Conservation (phyloP, 805 yeast genomes). For the Teunomyces panamensis region DNA sequence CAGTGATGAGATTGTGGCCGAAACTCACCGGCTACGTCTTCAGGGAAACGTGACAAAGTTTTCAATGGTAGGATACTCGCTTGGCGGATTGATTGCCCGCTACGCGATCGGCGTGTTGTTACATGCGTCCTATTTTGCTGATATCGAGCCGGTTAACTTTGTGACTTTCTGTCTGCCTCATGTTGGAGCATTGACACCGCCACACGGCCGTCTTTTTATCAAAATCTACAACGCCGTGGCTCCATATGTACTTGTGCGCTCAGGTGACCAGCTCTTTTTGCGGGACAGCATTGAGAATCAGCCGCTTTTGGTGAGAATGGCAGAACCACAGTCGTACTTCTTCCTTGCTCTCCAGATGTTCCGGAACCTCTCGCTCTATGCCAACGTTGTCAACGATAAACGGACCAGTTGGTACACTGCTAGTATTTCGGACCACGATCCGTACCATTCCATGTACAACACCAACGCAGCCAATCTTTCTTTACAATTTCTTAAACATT, state of each 20-base stretch:
- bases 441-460: constrained; percentile 51
- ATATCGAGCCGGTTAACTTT: constrained; percentile 55
- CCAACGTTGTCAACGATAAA: constrained; percentile 76
- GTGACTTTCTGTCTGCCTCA: constrained; percentile 55
- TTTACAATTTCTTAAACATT: constrained; percentile 47
- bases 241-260: constrained; percentile 62
- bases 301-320: constrained; percentile 67
- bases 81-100: constrained; percentile 84
- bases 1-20: constrained; percentile 55
- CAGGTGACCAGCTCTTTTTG: constrained; percentile 74
- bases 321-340: constrained; percentile 59
- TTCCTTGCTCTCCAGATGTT: constrained; percentile 54
- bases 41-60: constrained; percentile 53
- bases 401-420: constrained; percentile 84
- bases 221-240: constrained; percentile 59
- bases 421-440: constrained; percentile 62
- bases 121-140: constrained; percentile 49
- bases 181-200: constrained; percentile 64
- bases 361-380: constrained; percentile 56
- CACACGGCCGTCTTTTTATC: constrained; percentile 24
- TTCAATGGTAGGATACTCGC: constrained; percentile 81
- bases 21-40: constrained; percentile 14
- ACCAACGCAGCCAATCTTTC: constrained; percentile 35
- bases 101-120: constrained; percentile 74
- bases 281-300: constrained; percentile 32